A percentile compares a stretch with the other conserved stretches of the same genome.
Evolutionary conservation across 1,284 basidiomycete genomes (phyloP).

Genomic region (Kalmanozyma brasiliensis): DNA sequence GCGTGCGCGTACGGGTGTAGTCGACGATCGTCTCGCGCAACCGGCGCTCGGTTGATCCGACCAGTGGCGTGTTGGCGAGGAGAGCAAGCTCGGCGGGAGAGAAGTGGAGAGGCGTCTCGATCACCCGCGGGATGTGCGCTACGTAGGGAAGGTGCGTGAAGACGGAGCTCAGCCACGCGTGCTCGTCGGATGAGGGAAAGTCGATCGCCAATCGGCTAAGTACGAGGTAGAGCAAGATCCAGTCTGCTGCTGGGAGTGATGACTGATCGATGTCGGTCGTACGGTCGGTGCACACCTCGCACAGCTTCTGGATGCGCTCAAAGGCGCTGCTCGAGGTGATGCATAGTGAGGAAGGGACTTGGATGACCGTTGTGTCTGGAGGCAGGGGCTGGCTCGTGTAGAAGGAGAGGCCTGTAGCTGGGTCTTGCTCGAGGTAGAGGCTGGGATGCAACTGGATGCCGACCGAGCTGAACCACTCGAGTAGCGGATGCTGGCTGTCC

Average conservation of each 20-base stretch:
- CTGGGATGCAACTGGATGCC: slow-evolving; percentile 26
- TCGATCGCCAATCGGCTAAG: slow-evolving; percentile 11
- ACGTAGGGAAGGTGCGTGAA: slow-evolving; percentile 48
- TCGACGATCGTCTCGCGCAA: slow-evolving; percentile 24
- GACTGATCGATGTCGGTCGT: neutral
- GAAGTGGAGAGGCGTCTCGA: slow-evolving; percentile 51
- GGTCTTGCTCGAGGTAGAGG: slow-evolving; percentile 22
- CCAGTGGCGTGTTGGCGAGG: slow-evolving; percentile 48
- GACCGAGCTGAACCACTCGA: slow-evolving; percentile 16
- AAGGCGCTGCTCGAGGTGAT: slow-evolving; percentile 26
- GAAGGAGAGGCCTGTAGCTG: slow-evolving; percentile 29
- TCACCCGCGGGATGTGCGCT: slow-evolving; percentile 25
- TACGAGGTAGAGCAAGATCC: slow-evolving; percentile 44
- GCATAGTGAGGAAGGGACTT: slow-evolving; percentile 25
- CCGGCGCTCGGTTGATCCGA: slow-evolving; percentile 31
- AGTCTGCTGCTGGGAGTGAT: slow-evolving; percentile 17
- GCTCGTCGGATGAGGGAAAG: neutral
- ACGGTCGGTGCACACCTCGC: no score
- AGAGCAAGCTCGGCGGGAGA: slow-evolving; percentile 33
- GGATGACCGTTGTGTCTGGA: slow-evolving; percentile 22
- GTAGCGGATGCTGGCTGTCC: slow-evolving; percentile 2
- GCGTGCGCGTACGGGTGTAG: slow-evolving; percentile 1
- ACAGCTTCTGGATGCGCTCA: neutral
- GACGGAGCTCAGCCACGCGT: neutral
- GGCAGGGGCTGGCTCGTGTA: slow-evolving; percentile 20